A percentile compares a stretch with the other conserved stretches of the same genome.
These are phyloP conservation scores for Volutella citrinella DNA, from an alignment of 2,329 filamentous ascomycete genomes.

Conservation along the genomic window DNA sequence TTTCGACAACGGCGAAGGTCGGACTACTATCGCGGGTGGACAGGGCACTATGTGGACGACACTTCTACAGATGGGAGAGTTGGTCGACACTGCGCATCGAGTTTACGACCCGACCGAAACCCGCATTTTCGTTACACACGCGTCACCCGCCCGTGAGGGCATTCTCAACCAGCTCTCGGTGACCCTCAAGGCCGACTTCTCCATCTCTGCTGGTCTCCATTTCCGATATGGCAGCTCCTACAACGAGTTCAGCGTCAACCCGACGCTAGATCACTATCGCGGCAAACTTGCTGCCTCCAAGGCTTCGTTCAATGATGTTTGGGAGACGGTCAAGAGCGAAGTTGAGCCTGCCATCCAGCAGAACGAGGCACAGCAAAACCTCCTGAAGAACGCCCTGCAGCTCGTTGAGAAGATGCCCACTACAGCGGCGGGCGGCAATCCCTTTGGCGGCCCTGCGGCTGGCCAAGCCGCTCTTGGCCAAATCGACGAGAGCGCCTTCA, in stretches of 20 bases:
- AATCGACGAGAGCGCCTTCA: conserved; percentile 98
- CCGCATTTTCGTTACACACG: conserved; percentile 93
- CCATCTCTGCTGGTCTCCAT: conserved; percentile 92
- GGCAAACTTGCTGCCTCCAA: conserved; percentile 97
- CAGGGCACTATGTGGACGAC: conserved; percentile 99
- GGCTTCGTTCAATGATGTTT: conserved; percentile 98
- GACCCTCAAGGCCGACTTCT: conserved; percentile 96
- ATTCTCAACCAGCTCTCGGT: conserved; percentile 97
- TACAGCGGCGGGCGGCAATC: conserved; percentile 91
- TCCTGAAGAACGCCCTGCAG: conserved; percentile 85
- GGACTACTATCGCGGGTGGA: conserved; percentile 95
- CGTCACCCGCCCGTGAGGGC: conserved; percentile 92
- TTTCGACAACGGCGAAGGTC: conserved; percentile 96
- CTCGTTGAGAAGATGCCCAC: conserved; percentile 98
- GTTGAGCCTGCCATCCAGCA: conserved; percentile 92
- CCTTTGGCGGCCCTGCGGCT: conserved; percentile 82
- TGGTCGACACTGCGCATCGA: conserved; percentile 95
- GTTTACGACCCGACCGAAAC: conserved; percentile 99
- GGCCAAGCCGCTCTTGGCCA: conserved; percentile 74
- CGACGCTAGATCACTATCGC: conserved; percentile 94
- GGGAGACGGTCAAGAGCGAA: conserved; percentile 96
- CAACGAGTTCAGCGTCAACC: conserved; percentile 99
- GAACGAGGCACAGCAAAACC: conserved; percentile 89
- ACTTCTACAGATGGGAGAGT: conserved; percentile 93
- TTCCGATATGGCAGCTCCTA: conserved; percentile 99